Conservation (phyloP, 1,284 basidiomycete genomes). For the Hypsizygus ulmarius region DNA sequence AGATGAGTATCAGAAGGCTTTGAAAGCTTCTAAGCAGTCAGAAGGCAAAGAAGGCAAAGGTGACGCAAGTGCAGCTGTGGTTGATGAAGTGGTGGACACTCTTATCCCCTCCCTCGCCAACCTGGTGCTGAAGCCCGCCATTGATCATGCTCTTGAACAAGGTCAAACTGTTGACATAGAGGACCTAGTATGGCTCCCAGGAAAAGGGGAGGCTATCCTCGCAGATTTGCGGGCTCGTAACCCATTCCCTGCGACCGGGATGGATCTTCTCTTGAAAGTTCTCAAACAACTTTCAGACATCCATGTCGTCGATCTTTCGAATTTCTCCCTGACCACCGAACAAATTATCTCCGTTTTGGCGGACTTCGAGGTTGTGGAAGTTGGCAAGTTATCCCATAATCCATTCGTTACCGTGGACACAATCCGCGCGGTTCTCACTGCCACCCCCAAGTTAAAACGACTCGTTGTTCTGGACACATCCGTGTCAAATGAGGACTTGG, state of each 20-base stretch:
- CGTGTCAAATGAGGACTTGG: constrained; percentile 5
- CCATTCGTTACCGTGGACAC: constrained; percentile 5
- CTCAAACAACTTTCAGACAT: neutral
- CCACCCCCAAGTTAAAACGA: constrained; percentile 4
- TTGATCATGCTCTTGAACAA: constrained; percentile 7
- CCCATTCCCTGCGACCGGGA: constrained; percentile 5
- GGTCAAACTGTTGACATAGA: constrained; percentile 9
- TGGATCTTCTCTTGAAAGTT: constrained; percentile 6
- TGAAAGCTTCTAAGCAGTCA: neutral
- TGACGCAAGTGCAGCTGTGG: neutral
- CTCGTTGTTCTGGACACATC: constrained; percentile 10
- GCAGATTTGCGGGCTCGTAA: constrained; percentile 1
- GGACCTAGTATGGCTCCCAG: constrained; percentile 14
- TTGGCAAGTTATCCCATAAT: constrained; percentile 11
- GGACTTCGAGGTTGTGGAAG: neutral
- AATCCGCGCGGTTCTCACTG: constrained; percentile 3
- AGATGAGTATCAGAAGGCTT: constrained; percentile 1
- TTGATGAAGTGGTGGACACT: neutral
- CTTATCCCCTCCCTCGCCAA: constrained; percentile 9
- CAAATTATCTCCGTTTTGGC: constrained; percentile 7
- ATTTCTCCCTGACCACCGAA: constrained; percentile 5
- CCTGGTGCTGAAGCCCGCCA: constrained; percentile 6
- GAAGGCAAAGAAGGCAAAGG: neutral
- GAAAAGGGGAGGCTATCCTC: constrained; percentile 7
- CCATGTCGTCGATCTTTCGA: constrained; percentile 9